Base-by-base conservation (phyloP, 352 stramenopile species). In the Globisporangium cylindrosporum region DNA sequence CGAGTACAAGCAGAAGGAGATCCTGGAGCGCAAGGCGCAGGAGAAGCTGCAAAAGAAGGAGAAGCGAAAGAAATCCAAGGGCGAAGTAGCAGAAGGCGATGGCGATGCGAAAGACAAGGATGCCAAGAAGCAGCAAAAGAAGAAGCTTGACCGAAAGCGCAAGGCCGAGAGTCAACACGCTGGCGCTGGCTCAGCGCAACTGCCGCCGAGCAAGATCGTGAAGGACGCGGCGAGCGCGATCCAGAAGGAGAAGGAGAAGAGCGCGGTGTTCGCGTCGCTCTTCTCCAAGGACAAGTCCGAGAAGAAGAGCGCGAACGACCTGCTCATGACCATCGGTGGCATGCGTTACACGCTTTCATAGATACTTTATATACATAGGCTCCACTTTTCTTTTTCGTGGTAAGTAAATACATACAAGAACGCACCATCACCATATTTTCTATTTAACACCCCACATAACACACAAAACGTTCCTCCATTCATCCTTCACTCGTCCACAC, bases 341-440 rank as follows among this genome's bases (percentile, higher is more conserved):
- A 82, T 95, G 82, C 81, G 89, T 25, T 95, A 95, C 64, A 95
- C 84, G 43, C 69, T 96, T 22, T 93, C 84, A 3, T 96, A 92
- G 67, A 20, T 14, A 25, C 36, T 18, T 6, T 53, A 43, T 43
- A 43, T 2, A 18, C 61, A 60, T 10, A 36, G 15, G 36, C 36
- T 3, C 36, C 2, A 4, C 15, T 24, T 1, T 5, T 20, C 10
- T n/a, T 59, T 25, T 12, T 10, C 12, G 7, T 3, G 18, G 27
- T 14, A 60, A 9, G 24, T 46, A 25, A 27, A 60, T 60, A 60
- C 25, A 43, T 60, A 60, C 55, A 60, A 49, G 2, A 8, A 41
- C 25, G 32, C 53, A 41, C 27, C 55, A 43, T 12, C 36, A 43
- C 36, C 36, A 18, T 14, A 43, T 49, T 48, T 20, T 36, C 56